Conservation (phyloP, 352 stramenopile species). For the Thraustotheca clavata region DNA sequence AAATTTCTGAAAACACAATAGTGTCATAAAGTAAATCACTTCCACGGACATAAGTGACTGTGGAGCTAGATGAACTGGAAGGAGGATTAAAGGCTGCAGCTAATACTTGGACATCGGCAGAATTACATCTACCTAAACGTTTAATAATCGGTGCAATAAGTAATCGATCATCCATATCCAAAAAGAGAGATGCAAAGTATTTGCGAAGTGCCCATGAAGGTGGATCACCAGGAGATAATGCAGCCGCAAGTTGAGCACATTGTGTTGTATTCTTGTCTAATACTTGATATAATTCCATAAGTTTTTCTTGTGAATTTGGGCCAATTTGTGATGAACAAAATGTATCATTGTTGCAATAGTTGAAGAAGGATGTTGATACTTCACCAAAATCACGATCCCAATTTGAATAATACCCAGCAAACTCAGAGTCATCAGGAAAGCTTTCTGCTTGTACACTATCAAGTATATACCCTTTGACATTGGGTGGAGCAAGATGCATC, state of each 20-base stretch:
- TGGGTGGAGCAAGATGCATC: slow-evolving; percentile 21
- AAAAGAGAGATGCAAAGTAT: neutral
- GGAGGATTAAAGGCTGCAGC: slow-evolving; percentile 16
- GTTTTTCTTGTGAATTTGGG: neutral
- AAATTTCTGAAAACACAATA: slow-evolving; percentile 21
- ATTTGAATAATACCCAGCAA: slow-evolving; percentile 40
- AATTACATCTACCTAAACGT: neutral
- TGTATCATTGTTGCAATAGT: slow-evolving; percentile 39
- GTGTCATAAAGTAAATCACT: slow-evolving; percentile 15
- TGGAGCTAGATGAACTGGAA: slow-evolving; percentile 20
- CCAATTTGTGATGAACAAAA: slow-evolving; percentile 30
- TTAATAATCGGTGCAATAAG: slow-evolving; percentile 24
- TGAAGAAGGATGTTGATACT: slow-evolving; percentile 47
- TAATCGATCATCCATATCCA: slow-evolving; percentile 21
- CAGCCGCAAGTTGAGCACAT: neutral
- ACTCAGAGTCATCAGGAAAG: neutral
- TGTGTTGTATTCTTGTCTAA: slow-evolving; percentile 1
- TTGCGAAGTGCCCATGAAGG: neutral
- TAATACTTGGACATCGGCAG: slow-evolving; percentile 20
- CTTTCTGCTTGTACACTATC: slow-evolving; percentile 22
- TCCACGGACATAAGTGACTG: neutral
- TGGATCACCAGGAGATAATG: neutral
- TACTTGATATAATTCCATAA: neutral
- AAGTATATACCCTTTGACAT: slow-evolving; percentile 24
- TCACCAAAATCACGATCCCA: slow-evolving; percentile 67